A percentile compares a stretch with the other conserved stretches of the same genome.
These are phyloP conservation scores for Cutaneotrichosporon sp. DNA, from an alignment of 1,284 basidiomycete species.

Conservation along the genomic window DNA sequence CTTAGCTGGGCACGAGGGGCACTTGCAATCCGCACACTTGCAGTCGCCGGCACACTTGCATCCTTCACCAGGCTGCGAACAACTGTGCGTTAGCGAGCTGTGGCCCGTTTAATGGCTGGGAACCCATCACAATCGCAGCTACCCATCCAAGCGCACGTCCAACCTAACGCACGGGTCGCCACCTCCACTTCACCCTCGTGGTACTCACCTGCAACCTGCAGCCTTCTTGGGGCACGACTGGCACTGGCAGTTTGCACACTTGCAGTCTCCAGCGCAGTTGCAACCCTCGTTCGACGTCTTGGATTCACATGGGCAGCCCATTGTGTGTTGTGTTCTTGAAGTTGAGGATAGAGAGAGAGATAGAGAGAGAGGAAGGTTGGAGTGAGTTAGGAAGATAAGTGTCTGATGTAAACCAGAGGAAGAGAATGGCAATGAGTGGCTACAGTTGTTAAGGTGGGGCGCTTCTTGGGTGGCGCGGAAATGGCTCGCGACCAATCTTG, in stretches of 20 bases:
- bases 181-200: background rate
- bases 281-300: background rate
- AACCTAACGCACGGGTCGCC: background rate
- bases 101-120: too few relatives aligned
- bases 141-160: too few relatives aligned
- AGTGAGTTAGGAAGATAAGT: background rate
- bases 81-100: background rate
- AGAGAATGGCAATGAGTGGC: too few relatives aligned
- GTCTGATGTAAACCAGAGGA: too few relatives aligned
- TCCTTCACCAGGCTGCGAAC: background rate
- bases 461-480: background rate
- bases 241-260: background rate
- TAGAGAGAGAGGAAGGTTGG: background rate
- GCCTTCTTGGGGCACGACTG: background rate
- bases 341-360: background rate
- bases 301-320: slow-evolving; percentile 1
- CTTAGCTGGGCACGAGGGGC: background rate
- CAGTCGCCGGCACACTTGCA: background rate
- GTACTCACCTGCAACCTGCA: background rate
- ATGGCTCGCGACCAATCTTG: background rate
- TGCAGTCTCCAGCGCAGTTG: background rate
- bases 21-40: background rate
- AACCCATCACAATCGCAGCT: too few relatives aligned
- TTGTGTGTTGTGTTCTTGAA: too few relatives aligned
- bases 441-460: too few relatives aligned